phyloP scores from a whole-genome alignment of 2,329 filamentous ascomycete genomes.

The Ascochyta fabae region DNA sequence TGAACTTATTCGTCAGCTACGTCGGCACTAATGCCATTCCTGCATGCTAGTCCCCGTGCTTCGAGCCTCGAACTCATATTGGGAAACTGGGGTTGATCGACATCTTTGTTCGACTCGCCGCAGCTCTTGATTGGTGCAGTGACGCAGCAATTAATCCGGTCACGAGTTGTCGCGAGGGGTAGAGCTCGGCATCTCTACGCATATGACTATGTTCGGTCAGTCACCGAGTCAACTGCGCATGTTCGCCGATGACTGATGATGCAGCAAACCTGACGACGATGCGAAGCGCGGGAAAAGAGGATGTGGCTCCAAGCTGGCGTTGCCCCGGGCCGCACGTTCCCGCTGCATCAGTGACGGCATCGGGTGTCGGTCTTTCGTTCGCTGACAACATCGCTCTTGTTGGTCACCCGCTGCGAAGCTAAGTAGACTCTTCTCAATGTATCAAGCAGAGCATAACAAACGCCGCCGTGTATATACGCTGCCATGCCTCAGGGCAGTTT shows the following conservation, averaged over 20 bases:
- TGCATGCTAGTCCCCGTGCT: not conserved
- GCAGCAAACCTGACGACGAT: not conserved
- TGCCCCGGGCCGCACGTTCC: not conserved
- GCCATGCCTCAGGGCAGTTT: not conserved
- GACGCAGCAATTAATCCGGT: constrained; percentile 1
- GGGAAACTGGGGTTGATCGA: constrained; percentile 4
- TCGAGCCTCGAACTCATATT: not conserved
- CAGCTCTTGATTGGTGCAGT: constrained; percentile 9
- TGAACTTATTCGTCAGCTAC: not conserved
- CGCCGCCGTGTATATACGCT: not conserved
- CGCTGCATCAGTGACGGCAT: not conserved
- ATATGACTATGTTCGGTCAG: constrained; percentile 1
- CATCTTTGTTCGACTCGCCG: not conserved
- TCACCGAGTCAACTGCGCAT: not conserved
- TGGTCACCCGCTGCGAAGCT: not conserved
- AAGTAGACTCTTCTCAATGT: not conserved
- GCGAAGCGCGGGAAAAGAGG: too few species aligned
- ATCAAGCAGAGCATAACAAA: not conserved
- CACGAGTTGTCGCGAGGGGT: constrained; percentile 2
- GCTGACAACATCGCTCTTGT: not conserved
- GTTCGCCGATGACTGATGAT: not conserved
- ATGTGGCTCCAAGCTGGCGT: not conserved
- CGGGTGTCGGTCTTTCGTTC: not conserved
- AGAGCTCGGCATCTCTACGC: not conserved
- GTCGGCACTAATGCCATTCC: not conserved